These are phyloP conservation scores for Salvia miltiorrhiza DNA, from an alignment of 257 asterid species.

Conservation along the genomic window DNA sequence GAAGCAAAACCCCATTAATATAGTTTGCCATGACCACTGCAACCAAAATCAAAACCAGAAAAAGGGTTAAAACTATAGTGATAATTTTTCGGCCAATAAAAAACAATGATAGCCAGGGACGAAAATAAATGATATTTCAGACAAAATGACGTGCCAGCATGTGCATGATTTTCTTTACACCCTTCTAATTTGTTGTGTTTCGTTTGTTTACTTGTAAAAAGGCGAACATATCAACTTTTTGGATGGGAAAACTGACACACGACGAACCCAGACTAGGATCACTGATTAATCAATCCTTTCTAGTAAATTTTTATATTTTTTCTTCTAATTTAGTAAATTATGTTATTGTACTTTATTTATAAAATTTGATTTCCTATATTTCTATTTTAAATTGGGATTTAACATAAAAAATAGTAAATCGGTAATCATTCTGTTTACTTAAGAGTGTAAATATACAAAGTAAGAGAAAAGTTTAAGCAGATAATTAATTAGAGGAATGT, in stretches of 20 bases:
- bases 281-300: neutral
- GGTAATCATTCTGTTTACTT: too few relatives aligned
- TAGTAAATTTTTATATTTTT: neutral
- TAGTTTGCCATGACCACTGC: conserved; percentile 99
- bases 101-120: neutral
- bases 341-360: neutral
- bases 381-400: too few relatives aligned
- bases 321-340: neutral
- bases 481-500: too few relatives aligned
- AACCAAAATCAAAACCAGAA: conserved; percentile 14
- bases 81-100: too few relatives aligned
- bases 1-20: conserved; percentile 83
- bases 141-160: conserved; percentile 29
- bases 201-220: conserved; percentile 18
- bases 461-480: too few relatives aligned
- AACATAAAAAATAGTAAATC: too few relatives aligned
- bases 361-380: neutral
- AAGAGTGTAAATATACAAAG: too few relatives aligned
- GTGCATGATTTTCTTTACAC: conserved; percentile 30
- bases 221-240: conserved; percentile 10
- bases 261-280: neutral
- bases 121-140: neutral
- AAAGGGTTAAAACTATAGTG: neutral
- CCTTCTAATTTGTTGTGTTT: neutral
- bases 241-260: neutral